Evolutionary conservation across 352 stramenopile genomes (phyloP).

Genomic region (Pythium rhizo-oryzae): DNA sequence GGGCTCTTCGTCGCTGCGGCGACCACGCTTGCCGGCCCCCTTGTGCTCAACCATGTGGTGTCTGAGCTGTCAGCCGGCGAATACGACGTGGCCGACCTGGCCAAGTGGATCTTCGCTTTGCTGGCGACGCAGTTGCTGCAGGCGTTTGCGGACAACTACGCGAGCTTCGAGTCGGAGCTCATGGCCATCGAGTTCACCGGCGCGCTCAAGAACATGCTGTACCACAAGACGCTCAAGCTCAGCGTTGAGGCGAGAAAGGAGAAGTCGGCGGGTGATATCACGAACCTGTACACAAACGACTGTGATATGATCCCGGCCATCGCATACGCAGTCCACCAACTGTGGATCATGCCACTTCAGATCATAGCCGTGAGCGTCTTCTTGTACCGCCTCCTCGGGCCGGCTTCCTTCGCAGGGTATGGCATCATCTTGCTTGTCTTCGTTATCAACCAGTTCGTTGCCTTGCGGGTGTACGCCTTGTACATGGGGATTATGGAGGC

Average conservation of each 20-base stretch:
- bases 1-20: constrained; percentile 43
- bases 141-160: constrained; percentile 51
- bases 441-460: constrained; percentile 17
- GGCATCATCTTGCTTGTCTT: constrained; percentile 37
- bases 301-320: constrained; percentile 39
- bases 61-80: constrained; percentile 1
- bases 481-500: constrained; percentile 29
- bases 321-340: constrained; percentile 54
- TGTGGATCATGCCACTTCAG: constrained; percentile 64
- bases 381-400: constrained; percentile 38
- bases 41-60: constrained; percentile 27
- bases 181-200: constrained; percentile 62
- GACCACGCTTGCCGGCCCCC: constrained; percentile 39
- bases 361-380: constrained; percentile 41
- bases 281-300: constrained; percentile 62
- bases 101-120: constrained; percentile 27
- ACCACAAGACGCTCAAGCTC: constrained; percentile 48
- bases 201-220: constrained; percentile 51
- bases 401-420: constrained; percentile 47
- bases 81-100: constrained; percentile 30
- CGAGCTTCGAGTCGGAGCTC: constrained; percentile 47
- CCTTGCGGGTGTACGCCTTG: constrained; percentile 41
- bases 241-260: constrained; percentile 38
- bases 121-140: constrained; percentile 53
- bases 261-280: constrained; percentile 57